Base-by-base conservation (phyloP, 257 asterid species). In the Solanum rostratum region DNA sequence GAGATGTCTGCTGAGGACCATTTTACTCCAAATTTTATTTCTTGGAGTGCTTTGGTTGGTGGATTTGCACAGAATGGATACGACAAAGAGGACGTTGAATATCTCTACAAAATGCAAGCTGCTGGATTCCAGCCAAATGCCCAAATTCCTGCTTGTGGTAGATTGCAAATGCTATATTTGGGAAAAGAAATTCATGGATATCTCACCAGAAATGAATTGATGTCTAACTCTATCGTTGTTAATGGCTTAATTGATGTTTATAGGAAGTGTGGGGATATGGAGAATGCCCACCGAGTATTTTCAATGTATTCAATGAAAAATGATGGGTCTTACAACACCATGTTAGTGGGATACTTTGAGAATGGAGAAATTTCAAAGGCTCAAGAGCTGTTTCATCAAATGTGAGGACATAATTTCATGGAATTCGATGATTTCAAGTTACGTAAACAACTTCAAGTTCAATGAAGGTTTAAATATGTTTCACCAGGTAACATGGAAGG, bases 401-500 rank as follows among this genome's bases (percentile, higher is more conserved):
- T 95, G 83, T 33, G 89, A 85, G 85, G 94, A 86, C 74, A 78
- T 93, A 89, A 89, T 93, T 83, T 89, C 97, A 1, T 95, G 97
- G 98, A 94, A 94, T 88, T 90, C 97, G 0, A 90, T 95, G 97
- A 92, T 95, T 82, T 90, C 99, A 29, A 97, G 99, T 24, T 94
- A 89, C 30, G 93, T 87, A 30, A 90, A 92, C 86, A 94, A 91
- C 85, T 85, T 43, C 80, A 90, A 86, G 93, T 91, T 89, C 83
- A 41, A 82, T 22, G 92, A 93, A 88, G 94, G 95, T 69, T 83
- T 93, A 88, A 20, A 79, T 52, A 27, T 89, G 84, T 87, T 94
- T 14, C 60, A 84, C 74, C 86, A 86, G 43, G 88, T 95, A 73
- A 85, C 90, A 66, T 80, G 46, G 13, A 33, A 84, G 57, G 92